phyloP scores from a whole-genome alignment of 2,329 filamentous ascomycete species.

The Boeremia exigua region DNA sequence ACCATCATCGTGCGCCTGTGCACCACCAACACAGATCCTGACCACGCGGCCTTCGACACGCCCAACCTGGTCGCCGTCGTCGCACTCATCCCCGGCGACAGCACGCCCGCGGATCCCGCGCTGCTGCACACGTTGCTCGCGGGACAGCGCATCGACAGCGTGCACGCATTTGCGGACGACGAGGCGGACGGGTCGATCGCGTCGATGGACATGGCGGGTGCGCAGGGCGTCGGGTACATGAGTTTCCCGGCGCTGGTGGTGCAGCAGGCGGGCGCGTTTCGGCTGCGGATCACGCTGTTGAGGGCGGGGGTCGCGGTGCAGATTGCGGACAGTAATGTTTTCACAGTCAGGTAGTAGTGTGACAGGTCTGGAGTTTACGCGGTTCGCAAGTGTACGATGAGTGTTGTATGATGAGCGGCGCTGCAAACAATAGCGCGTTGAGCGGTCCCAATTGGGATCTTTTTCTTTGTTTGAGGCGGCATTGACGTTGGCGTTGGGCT shows the following conservation, averaged over 20 bases:
- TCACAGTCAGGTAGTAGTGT: conserved; percentile 33
- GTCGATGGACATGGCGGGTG: conserved; percentile 46
- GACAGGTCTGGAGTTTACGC: not conserved
- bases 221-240: conserved; percentile 47
- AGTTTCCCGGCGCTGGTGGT: conserved; percentile 46
- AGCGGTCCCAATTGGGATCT: not conserved
- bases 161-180: conserved; percentile 46
- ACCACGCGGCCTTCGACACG: conserved; percentile 43
- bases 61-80: conserved; percentile 44
- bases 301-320: conserved; percentile 41
- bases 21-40: conserved; percentile 38
- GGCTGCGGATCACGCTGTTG: conserved; percentile 48
- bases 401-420: not conserved
- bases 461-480: no score
- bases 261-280: conserved; percentile 45
- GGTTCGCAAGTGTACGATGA: no score
- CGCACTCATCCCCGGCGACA: conserved; percentile 38
- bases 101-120: conserved; percentile 35
- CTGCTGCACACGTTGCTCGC: conserved; percentile 39
- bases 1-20: conserved; percentile 44
- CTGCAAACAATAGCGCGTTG: conserved; percentile 1
- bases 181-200: conserved; percentile 44
- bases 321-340: conserved; percentile 43
- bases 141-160: conserved; percentile 42
- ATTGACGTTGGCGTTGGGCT: no score